Conservation (phyloP, 2,329 filamentous ascomycete species). For the Periglandula ipomoeae region DNA sequence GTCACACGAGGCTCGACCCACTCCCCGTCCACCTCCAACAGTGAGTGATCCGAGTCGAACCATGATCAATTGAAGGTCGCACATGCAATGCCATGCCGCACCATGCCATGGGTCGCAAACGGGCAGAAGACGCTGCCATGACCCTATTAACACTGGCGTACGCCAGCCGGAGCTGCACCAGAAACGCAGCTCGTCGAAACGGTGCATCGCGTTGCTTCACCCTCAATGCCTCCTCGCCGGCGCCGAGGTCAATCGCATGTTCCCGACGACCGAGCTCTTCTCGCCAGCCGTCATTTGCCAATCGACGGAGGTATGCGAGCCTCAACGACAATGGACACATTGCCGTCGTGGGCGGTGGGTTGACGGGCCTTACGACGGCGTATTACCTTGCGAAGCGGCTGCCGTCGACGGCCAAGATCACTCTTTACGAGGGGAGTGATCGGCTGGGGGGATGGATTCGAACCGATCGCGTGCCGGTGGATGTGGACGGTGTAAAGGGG, state of each 20-base stretch:
- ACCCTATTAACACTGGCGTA: conserved; percentile 17
- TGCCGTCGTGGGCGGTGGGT: conserved; percentile 70
- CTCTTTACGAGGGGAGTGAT: conserved; percentile 65
- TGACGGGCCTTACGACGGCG: conserved; percentile 72
- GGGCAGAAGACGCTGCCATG: conserved; percentile 17
- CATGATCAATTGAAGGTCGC: background rate
- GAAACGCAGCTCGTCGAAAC: background rate
- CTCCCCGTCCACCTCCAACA: background rate
- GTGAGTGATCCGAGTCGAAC: too few relatives aligned
- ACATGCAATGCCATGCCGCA: background rate
- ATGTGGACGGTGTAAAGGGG: conserved; percentile 42
- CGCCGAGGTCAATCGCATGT: background rate
- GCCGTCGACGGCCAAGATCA: conserved; percentile 58
- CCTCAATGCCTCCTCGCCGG: background rate
- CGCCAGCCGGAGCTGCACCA: conserved; percentile 8
- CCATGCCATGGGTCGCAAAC: conserved; percentile 2
- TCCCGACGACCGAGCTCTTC: background rate
- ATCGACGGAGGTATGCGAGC: conserved; percentile 9
- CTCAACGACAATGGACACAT: conserved; percentile 29
- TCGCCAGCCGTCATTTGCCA: conserved; percentile 8
- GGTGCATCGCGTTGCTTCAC: background rate
- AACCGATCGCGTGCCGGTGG: conserved; percentile 52
- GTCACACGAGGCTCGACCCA: background rate
- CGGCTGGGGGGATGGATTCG: conserved; percentile 78
- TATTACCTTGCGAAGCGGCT: conserved; percentile 65